A percentile compares a stretch with the other conserved stretches of the same genome.
phyloP scores from a whole-genome alignment of 352 stramenopile genomes.

The Pythium aristosporum region DNA sequence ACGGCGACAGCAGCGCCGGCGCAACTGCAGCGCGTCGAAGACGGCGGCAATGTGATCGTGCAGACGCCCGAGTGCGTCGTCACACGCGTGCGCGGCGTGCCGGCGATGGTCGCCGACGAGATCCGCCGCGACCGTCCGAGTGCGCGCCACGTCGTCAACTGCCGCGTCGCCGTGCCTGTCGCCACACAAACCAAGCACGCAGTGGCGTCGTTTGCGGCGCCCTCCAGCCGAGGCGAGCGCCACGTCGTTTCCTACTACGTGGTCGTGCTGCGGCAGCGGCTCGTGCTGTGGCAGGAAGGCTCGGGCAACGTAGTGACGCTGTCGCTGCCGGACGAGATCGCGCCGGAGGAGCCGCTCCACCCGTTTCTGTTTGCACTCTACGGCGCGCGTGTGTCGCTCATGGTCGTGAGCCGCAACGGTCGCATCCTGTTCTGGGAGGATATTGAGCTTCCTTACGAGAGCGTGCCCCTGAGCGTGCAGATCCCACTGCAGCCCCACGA shows the following conservation, averaged over 20 bases:
- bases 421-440: constrained; percentile 83
- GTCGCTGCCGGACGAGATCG: constrained; percentile 55
- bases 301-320: constrained; percentile 39
- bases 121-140: constrained; percentile 41
- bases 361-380: constrained; percentile 72
- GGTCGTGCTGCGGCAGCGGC: constrained; percentile 48
- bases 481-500: constrained; percentile 63
- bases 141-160: constrained; percentile 20
- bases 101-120: constrained; percentile 43
- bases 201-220: background rate
- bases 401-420: constrained; percentile 60
- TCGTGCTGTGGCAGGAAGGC: constrained; percentile 68
- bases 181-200: background rate
- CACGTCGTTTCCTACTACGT: constrained; percentile 62
- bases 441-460: constrained; percentile 76
- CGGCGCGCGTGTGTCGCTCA: constrained; percentile 64
- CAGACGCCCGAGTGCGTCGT: constrained; percentile 60
- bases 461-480: constrained; percentile 71
- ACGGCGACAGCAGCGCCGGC: background rate
- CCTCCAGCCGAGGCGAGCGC: constrained; percentile 33
- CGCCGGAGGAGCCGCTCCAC: constrained; percentile 42
- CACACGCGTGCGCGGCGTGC: constrained; percentile 41
- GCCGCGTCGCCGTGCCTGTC: constrained; percentile 25
- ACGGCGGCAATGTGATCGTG: constrained; percentile 36
- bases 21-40: background rate